Evolutionary conservation across 2,329 filamentous ascomycete genomes (phyloP).

Genomic region (Blumeriella jaapii): DNA sequence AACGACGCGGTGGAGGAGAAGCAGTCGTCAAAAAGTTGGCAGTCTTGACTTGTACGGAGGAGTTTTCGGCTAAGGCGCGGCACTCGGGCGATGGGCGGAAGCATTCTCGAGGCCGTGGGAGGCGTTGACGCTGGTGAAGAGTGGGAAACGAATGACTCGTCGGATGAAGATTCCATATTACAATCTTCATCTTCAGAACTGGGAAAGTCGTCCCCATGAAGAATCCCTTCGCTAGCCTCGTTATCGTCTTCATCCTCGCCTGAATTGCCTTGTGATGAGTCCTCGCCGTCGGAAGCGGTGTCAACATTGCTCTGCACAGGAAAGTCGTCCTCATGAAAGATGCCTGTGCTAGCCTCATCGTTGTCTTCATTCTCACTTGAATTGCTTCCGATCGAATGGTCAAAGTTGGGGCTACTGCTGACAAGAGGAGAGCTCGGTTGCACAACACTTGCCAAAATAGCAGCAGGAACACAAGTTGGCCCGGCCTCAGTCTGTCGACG

Average conservation of each 20-base stretch:
- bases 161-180: constrained; percentile 5
- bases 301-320: too few species aligned
- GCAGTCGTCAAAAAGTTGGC: constrained; percentile 11
- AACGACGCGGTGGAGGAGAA: constrained; percentile 7
- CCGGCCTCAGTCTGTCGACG: constrained; percentile 5
- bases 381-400: not conserved
- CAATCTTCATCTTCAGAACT: constrained; percentile 2
- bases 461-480: too few species aligned
- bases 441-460: not conserved
- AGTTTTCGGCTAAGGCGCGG: constrained; percentile 8
- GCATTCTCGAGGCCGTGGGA: not conserved
- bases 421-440: not conserved
- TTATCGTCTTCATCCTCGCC: constrained; percentile 2
- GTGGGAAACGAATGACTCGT: constrained; percentile 7
- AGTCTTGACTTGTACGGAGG: constrained; percentile 6
- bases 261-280: not conserved
- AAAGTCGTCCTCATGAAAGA: not conserved
- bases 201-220: not conserved
- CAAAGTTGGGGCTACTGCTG: constrained; percentile 1
- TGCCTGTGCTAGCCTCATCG: not conserved
- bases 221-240: not conserved
- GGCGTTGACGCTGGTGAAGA: constrained; percentile 3
- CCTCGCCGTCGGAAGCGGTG: not conserved
- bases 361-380: not conserved
- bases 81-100: constrained; percentile 1